These are phyloP conservation scores for Datura wrightii DNA, from an alignment of 257 asterid genomes.

Conservation along the genomic window DNA sequence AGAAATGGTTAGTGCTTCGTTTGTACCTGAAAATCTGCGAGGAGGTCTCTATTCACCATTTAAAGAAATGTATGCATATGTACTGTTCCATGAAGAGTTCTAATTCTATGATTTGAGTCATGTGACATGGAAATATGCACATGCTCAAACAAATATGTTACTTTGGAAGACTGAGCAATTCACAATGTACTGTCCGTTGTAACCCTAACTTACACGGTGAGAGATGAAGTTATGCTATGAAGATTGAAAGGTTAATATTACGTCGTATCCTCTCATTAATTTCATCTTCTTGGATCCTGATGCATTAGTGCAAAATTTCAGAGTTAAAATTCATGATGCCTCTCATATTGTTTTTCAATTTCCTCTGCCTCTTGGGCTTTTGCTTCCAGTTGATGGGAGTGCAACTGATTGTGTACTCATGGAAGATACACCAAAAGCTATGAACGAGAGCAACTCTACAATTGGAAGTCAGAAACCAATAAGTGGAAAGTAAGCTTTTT, in stretches of 20 bases:
- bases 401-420: neutral
- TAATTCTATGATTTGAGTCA: neutral
- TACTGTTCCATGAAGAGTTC: neutral
- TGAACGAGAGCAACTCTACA: neutral
- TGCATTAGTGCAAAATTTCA: too few relatives aligned
- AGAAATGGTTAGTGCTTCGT: neutral
- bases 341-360: too few relatives aligned
- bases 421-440: neutral
- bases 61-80: neutral
- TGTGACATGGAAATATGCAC: neutral
- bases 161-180: constrained; percentile 3
- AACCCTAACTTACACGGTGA: constrained; percentile 1
- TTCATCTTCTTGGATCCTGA: too few relatives aligned
- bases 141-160: neutral
- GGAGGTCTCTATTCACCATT: neutral
- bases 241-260: constrained; percentile 6
- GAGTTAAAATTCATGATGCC: too few relatives aligned
- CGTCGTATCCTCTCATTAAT: neutral
- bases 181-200: neutral
- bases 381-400: too few relatives aligned
- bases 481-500: neutral
- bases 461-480: neutral
- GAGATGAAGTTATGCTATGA: neutral
- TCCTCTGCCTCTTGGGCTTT: too few relatives aligned
- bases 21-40: neutral